Conservation (phyloP, 176 grass and related monocot genomes). For the Cenchrus purpureus region DNA sequence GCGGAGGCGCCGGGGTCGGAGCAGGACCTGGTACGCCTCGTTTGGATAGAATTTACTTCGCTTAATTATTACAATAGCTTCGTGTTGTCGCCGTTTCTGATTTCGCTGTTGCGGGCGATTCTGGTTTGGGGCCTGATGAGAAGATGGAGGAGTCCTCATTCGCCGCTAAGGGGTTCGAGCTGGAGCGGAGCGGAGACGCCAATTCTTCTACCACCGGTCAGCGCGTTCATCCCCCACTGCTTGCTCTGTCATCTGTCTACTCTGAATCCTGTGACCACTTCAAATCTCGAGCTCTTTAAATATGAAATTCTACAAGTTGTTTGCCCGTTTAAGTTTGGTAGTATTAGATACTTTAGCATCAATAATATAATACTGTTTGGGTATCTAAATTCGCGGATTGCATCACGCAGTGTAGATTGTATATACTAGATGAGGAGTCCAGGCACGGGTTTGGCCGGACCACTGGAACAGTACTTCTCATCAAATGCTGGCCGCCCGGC, state of each 20-base stretch:
- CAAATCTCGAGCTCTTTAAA: not conserved
- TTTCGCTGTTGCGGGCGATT: not conserved
- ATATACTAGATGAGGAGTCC: not conserved
- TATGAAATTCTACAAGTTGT: not conserved
- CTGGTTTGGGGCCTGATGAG: not conserved
- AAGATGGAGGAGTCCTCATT: conserved; percentile 14
- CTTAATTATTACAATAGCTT: not conserved
- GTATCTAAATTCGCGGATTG: not conserved
- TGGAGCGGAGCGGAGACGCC: conserved; percentile 27
- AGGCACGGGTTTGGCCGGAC: conserved; percentile 13
- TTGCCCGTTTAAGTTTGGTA: not conserved
- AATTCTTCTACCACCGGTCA: conserved; percentile 31
- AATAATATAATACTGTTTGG: not conserved
- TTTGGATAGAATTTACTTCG: not conserved
- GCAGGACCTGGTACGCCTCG: conserved; percentile 4
- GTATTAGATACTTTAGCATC: not conserved
- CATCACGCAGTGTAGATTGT: not conserved
- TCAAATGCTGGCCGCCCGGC: not conserved
- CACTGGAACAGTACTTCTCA: not conserved
- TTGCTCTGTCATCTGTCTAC: not conserved
- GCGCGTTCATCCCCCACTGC: not conserved
- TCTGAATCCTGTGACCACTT: not conserved
- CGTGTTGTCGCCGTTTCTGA: not conserved
- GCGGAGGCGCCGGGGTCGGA: not conserved
- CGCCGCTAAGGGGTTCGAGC: conserved; percentile 3